Base-by-base conservation (phyloP, 169 alveolate species). In the Besnoitia besnoiti region DNA sequence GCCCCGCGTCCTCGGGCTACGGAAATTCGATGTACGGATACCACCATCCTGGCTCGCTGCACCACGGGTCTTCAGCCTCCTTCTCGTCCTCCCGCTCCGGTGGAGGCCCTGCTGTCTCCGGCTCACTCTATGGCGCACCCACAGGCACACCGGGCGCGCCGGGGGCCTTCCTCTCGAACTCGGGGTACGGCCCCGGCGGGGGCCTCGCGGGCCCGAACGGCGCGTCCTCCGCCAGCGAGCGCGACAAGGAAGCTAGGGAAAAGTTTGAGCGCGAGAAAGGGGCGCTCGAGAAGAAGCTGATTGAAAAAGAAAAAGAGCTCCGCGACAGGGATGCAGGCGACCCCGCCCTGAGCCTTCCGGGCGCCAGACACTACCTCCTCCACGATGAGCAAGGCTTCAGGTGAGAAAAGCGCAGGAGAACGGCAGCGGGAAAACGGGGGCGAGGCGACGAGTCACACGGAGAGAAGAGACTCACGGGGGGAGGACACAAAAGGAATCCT, bases 281-380 rank as follows among this genome's bases (percentile, higher is more conserved):
- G 88, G 35, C n/a, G 67, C 49, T 89, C 37, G 92, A 89, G 61
- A 37, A 35, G 40, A 42, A 89, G 42, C 46, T 50, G 7, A 73
- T 77, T 27, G 49, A 55, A 42, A 62, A 76, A 27, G 79, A 62
- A 75, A 19, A 44, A 37, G 92, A 3, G 19, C 59, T 89, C 39
- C 85, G 88, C 10, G 5, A 30, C 47, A 89, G n/a, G 24, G 73
- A 51, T 19, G 79, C 46, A 0, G 88, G 50, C 46, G 35, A 75
- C 35, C 73, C 92, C 7, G 33, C 75, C 10, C 77, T 75, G 50
- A 24, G 3, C 21, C 88, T 89, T 35, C 92, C 92, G 19, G 92
- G 92, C 19, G 89, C 42, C 12, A 51, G 75, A 51, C 21, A 59
- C 35, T 89, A 73, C 21, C 73, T 89, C 40, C 50, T 49, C 39